phyloP scores from a whole-genome alignment of 2,329 filamentous ascomycete species.

The Fusarium armeniacum region DNA sequence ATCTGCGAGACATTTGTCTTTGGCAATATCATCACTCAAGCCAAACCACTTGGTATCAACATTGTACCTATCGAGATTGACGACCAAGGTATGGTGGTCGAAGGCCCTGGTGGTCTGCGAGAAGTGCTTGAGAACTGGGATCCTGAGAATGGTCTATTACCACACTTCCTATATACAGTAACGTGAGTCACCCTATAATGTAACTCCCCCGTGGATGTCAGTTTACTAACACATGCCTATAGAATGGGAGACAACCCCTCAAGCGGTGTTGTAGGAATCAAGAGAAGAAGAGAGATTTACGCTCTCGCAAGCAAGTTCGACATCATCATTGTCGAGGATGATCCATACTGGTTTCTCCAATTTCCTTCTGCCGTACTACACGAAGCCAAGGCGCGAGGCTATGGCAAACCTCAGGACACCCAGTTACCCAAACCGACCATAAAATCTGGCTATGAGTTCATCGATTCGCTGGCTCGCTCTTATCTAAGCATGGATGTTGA shows the following conservation, averaged over 20 bases:
- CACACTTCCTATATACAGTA: constrained; percentile 90
- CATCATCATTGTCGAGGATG: constrained; percentile 92
- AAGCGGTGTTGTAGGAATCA: constrained; percentile 78
- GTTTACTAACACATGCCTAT: constrained; percentile 1
- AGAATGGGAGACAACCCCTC: constrained; percentile 85
- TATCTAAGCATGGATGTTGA: constrained; percentile 86
- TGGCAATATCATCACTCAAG: constrained; percentile 79
- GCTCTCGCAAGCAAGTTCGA: constrained; percentile 85
- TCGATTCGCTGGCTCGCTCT: constrained; percentile 86
- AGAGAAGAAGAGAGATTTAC: constrained; percentile 84
- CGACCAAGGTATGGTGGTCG: constrained; percentile 80
- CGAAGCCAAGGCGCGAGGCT: constrained; percentile 64
- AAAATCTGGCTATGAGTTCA: constrained; percentile 77
- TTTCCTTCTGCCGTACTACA: constrained; percentile 77
- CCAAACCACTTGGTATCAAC: constrained; percentile 77
- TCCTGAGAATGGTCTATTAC: constrained; percentile 76
- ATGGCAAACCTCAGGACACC: constrained; percentile 51
- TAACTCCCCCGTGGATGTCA: neutral
- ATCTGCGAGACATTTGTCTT: constrained; percentile 87
- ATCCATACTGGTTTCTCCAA: constrained; percentile 96
- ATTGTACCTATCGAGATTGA: constrained; percentile 82
- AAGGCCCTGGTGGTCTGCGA: constrained; percentile 79
- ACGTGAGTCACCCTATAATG: constrained; percentile 70
- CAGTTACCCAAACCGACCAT: constrained; percentile 54
- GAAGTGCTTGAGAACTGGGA: constrained; percentile 90